phyloP scores from a whole-genome alignment of 2,329 filamentous ascomycete genomes.

The Aspergillus spinulosporus region DNA sequence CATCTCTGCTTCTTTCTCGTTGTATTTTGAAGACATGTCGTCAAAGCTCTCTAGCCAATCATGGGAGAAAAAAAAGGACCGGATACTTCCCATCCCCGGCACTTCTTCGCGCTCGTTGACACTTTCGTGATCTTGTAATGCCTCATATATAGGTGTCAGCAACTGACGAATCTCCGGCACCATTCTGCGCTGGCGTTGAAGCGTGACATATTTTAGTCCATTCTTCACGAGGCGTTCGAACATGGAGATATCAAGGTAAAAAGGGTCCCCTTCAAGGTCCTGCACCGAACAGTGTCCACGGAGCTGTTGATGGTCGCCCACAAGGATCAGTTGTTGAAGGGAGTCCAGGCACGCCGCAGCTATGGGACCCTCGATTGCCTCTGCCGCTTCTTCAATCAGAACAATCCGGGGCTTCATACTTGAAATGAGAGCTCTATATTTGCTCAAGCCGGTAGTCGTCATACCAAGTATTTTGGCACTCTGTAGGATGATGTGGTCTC shows the following conservation, averaged over 20 bases:
- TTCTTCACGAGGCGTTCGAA: slow-evolving; percentile 77
- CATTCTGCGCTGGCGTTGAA: slow-evolving; percentile 72
- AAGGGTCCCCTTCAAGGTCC: slow-evolving; percentile 61
- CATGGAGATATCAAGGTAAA: slow-evolving; percentile 69
- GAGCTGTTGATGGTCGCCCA: slow-evolving; percentile 81
- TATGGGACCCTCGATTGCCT: slow-evolving; percentile 63
- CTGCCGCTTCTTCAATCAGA: slow-evolving; percentile 77
- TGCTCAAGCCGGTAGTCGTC: slow-evolving; percentile 79
- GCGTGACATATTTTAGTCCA: slow-evolving; percentile 61
- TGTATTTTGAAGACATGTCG: slow-evolving; percentile 65
- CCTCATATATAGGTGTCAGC: slow-evolving; percentile 61
- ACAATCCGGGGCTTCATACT: slow-evolving; percentile 66
- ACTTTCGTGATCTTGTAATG: slow-evolving; percentile 58
- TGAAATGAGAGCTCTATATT: slow-evolving; percentile 71
- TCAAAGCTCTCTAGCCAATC: slow-evolving; percentile 65
- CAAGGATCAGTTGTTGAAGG: slow-evolving; percentile 64
- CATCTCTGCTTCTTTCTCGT: slow-evolving; percentile 73
- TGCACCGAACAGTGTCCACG: slow-evolving; percentile 65
- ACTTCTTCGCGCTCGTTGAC: slow-evolving; percentile 57
- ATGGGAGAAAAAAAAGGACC: slow-evolving; percentile 65
- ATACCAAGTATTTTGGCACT: slow-evolving; percentile 62
- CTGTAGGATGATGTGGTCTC: slow-evolving; percentile 61
- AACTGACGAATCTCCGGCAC: slow-evolving; percentile 65
- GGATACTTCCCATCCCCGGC: slow-evolving; percentile 62
- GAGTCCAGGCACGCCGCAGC: slow-evolving; percentile 61